Evolutionary conservation across 805 yeast genomes (phyloP).

Genomic region (Hanseniaspora taiwanica): DNA sequence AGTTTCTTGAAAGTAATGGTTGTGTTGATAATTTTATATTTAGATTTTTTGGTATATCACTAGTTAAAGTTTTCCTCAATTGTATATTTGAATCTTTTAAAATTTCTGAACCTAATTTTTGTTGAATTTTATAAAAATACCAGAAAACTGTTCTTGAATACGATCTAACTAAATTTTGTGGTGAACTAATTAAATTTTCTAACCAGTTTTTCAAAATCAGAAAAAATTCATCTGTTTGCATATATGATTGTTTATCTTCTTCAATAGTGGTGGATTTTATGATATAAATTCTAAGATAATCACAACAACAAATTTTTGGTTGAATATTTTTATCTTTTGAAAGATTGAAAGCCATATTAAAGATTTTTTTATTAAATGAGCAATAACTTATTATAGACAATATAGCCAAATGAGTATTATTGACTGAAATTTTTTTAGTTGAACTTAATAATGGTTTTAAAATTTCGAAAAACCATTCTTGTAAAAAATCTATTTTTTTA

Average conservation of each 20-base stretch:
- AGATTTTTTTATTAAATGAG: slow-evolving; percentile 35
- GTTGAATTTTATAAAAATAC: slow-evolving; percentile 46
- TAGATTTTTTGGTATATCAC: neutral
- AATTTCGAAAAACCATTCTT: slow-evolving; percentile 23
- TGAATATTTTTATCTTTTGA: slow-evolving; percentile 57
- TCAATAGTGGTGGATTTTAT: slow-evolving; percentile 29
- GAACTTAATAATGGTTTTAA: slow-evolving; percentile 24
- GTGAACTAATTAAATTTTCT: slow-evolving; percentile 54
- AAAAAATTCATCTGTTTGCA: slow-evolving; percentile 27
- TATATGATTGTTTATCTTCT: slow-evolving; percentile 15
- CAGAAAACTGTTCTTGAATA: slow-evolving; percentile 63
- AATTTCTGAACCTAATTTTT: slow-evolving; percentile 33
- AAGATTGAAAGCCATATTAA: slow-evolving; percentile 37
- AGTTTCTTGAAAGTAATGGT: neutral
- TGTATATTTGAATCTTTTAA: slow-evolving; percentile 12
- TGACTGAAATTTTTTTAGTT: slow-evolving; percentile 24
- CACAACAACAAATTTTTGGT: slow-evolving; percentile 56
- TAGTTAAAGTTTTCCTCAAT: neutral
- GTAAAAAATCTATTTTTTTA: slow-evolving; percentile 19
- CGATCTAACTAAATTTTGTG: slow-evolving; percentile 70
- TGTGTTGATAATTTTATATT: neutral
- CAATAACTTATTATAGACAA: slow-evolving; percentile 1
- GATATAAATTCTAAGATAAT: slow-evolving; percentile 54
- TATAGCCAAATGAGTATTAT: slow-evolving; percentile 1
- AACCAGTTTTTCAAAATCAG: slow-evolving; percentile 31